Conservation (phyloP, 805 yeast species). For the Starmera quercuum region DNA sequence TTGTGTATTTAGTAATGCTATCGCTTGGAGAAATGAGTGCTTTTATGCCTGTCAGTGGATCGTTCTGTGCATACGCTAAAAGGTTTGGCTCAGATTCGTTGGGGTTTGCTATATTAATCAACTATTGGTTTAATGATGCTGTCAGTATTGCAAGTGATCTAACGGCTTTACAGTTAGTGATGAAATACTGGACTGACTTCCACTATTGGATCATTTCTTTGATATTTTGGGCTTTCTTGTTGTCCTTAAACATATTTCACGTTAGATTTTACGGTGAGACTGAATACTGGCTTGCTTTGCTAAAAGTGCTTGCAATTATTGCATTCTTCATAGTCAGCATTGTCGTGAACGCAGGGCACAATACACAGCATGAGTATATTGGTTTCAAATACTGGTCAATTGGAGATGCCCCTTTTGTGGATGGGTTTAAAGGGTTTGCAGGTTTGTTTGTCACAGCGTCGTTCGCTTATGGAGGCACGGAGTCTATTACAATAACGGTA, state of each 20-base stretch:
- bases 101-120: slow-evolving; percentile 33
- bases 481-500: slow-evolving; percentile 49
- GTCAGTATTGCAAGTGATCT: slow-evolving; percentile 46
- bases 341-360: slow-evolving; percentile 36
- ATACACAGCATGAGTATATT: slow-evolving; percentile 35
- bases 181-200: slow-evolving; percentile 43
- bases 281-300: slow-evolving; percentile 55
- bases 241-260: slow-evolving; percentile 41
- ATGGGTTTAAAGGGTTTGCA: slow-evolving; percentile 45
- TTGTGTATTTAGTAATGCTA: slow-evolving; percentile 49
- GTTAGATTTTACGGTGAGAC: slow-evolving; percentile 53
- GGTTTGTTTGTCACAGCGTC: slow-evolving; percentile 47
- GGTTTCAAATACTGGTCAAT: slow-evolving; percentile 44
- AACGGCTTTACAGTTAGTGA: slow-evolving; percentile 52
- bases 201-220: slow-evolving; percentile 46
- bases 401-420: slow-evolving; percentile 44
- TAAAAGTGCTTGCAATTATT: slow-evolving; percentile 53
- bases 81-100: slow-evolving; percentile 43
- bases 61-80: slow-evolving; percentile 46
- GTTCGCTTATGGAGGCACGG: slow-evolving; percentile 53
- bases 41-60: slow-evolving; percentile 49
- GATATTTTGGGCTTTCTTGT: slow-evolving; percentile 42
- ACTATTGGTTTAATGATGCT: slow-evolving; percentile 26
- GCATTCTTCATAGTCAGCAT: slow-evolving; percentile 52
- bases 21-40: slow-evolving; percentile 57